Evolutionary conservation across 768 basidiomycete species (phyloP), one percentile per base, ranked within the genome.

Genomic region (Lentinula edodes): DNA sequence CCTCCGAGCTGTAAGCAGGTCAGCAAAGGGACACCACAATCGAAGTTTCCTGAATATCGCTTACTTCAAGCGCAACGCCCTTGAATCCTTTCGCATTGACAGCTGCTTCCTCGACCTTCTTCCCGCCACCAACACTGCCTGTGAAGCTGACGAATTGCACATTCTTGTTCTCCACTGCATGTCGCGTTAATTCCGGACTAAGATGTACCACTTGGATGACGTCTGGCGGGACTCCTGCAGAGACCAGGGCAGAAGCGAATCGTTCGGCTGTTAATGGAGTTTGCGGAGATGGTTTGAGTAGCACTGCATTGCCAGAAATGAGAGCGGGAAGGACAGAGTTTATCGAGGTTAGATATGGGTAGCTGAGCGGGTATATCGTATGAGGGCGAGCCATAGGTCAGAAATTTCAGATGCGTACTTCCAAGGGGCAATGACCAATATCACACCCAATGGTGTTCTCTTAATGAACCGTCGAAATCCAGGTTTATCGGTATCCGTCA

Each of bases 261-360:
- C 91, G 84, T 70, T 97, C 93, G 3, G 90, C 95, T 0, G 88
- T 85, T 50, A 93, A 77, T 5, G 97, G 96, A 0, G 95, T 98
- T 70, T 99, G 97, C 0, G 97, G 97, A 1, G 95, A 96, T 0
- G 97, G 96, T 72, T 98, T 99, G 70, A 98, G 78, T 50, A 99
- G 71, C 10, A 98, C 91, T 0, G 91, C 75, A 71, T 99, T 98
- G 35, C 97, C 91, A 5, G 95, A 86, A 34, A 98, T 78, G 64
- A 99, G 78, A 0, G 94, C 92, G 1, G 97, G 97, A 23, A 99
- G 82, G 55, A 98, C 86, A 3, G 92, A 87, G 74, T 99, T 99
- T 73, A 98, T 83, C 41, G 92, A 85, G 39, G 88, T 88, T 36
- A 98, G 86, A 75, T 94, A 95, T 0, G 95, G 95, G 73, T 83